Evolutionary conservation across 257 asterid species (phyloP).

Genomic region (Ilex asprella): DNA sequence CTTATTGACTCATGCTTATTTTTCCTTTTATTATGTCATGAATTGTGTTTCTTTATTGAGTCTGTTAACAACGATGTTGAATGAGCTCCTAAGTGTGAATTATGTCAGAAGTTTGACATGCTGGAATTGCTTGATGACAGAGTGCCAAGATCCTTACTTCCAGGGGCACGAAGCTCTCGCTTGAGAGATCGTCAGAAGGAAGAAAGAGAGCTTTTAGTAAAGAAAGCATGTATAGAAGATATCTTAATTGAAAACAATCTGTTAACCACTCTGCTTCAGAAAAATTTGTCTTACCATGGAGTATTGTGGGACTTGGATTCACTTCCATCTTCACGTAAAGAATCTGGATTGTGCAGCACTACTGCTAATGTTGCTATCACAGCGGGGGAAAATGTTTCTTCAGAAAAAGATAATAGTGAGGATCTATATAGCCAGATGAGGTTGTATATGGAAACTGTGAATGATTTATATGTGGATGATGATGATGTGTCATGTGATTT

Average conservation of each 20-base stretch:
- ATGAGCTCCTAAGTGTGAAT: neutral
- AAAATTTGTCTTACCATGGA: constrained; percentile 44
- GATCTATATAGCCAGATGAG: constrained; percentile 45
- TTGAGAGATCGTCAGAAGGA: constrained; percentile 81
- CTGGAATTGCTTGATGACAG: constrained; percentile 43
- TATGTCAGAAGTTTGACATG: constrained; percentile 16
- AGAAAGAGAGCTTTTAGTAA: constrained; percentile 80
- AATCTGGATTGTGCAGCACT: constrained; percentile 36
- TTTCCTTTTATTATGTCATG: constrained; percentile 11
- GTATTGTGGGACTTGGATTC: constrained; percentile 73
- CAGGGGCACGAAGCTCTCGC: constrained; percentile 91
- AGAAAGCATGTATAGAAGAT: constrained; percentile 84
- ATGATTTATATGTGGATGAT: constrained; percentile 60
- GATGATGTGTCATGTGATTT: constrained; percentile 67
- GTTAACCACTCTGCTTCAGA: constrained; percentile 48
- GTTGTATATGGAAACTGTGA: constrained; percentile 41
- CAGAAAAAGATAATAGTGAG: constrained; percentile 21
- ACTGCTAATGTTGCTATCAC: constrained; percentile 22
- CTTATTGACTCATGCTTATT: neutral
- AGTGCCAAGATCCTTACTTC: constrained; percentile 87
- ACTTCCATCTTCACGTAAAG: constrained; percentile 65
- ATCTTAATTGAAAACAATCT: constrained; percentile 63
- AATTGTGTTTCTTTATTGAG: constrained; percentile 10
- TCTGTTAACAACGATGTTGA: neutral
- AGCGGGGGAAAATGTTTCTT: constrained; percentile 31